Conservation (phyloP, 768 basidiomycete species). For the Termitomyces bulborhizus region DNA sequence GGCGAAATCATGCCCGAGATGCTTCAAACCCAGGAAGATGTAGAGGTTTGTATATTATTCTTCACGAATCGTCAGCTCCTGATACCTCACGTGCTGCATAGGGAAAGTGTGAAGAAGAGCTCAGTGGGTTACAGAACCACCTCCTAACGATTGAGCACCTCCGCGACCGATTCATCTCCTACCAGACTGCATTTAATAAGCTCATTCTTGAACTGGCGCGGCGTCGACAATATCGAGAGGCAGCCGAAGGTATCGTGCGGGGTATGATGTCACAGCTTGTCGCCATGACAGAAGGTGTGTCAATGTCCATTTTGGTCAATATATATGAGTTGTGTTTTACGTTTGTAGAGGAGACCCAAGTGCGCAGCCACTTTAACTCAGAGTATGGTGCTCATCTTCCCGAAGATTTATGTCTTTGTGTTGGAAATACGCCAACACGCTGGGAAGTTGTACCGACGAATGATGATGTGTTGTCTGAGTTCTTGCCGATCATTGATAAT, state of each 20-base stretch:
- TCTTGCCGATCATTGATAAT: slow-evolving; percentile 53
- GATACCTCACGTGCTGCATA: slow-evolving; percentile 16
- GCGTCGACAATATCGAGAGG: slow-evolving; percentile 60
- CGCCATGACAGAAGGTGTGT: slow-evolving; percentile 59
- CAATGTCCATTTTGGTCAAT: not conserved
- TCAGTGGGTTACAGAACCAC: slow-evolving; percentile 54
- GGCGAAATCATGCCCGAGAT: slow-evolving; percentile 78
- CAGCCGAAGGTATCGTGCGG: slow-evolving; percentile 55
- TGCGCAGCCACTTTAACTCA: slow-evolving; percentile 63
- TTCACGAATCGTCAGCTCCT: not conserved
- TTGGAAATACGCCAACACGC: slow-evolving; percentile 66
- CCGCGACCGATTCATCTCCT: slow-evolving; percentile 59
- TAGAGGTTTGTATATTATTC: slow-evolving; percentile 45
- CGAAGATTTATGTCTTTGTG: slow-evolving; percentile 72
- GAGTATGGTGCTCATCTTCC: slow-evolving; percentile 73
- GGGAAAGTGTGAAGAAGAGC: slow-evolving; percentile 46
- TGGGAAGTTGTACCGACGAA: slow-evolving; percentile 62
- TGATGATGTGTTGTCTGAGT: slow-evolving; percentile 44
- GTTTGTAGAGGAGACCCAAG: slow-evolving; percentile 55
- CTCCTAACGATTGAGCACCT: slow-evolving; percentile 58
- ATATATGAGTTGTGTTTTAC: not conserved
- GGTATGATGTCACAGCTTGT: slow-evolving; percentile 62
- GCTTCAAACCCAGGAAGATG: slow-evolving; percentile 58
- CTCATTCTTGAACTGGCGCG: slow-evolving; percentile 70
- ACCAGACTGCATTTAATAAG: slow-evolving; percentile 68